Percentiles rank a stretch among this genome's conserved stretches.
phyloP scores from a whole-genome alignment of 176 grass and related monocot genomes.

The Carex littledalei region DNA sequence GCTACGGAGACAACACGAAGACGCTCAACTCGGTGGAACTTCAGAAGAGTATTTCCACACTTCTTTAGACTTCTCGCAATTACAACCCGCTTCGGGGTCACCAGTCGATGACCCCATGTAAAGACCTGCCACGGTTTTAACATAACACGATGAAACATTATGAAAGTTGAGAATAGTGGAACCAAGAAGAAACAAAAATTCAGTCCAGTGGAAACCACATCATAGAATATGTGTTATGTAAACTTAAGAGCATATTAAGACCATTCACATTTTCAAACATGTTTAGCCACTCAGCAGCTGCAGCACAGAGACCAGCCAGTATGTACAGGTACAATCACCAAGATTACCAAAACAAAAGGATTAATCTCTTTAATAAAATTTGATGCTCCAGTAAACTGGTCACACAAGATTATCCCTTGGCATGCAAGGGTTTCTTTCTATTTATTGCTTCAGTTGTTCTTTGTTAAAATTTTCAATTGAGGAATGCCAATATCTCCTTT shows the following conservation, averaged over 20 bases:
- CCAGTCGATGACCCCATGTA: slow-evolving; percentile 92
- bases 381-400: neutral
- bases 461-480: neutral
- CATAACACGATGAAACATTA: neutral
- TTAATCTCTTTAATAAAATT: neutral
- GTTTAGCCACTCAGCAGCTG: neutral
- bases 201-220: neutral
- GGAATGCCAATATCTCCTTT: neutral
- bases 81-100: slow-evolving; percentile 85
- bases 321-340: neutral
- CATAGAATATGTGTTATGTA: neutral
- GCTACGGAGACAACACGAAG: slow-evolving; percentile 83
- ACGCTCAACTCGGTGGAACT: slow-evolving; percentile 81
- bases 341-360: neutral
- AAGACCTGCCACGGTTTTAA: slow-evolving; percentile 49
- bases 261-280: neutral
- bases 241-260: neutral
- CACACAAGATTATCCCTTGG: neutral
- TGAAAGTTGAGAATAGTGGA: neutral
- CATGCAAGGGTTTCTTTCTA: neutral
- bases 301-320: neutral
- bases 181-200: neutral
- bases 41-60: slow-evolving; percentile 77
- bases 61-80: slow-evolving; percentile 82
- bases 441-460: neutral